Base-by-base conservation (phyloP, 495 filamentous ascomycete species). In the Podospora didyma region DNA sequence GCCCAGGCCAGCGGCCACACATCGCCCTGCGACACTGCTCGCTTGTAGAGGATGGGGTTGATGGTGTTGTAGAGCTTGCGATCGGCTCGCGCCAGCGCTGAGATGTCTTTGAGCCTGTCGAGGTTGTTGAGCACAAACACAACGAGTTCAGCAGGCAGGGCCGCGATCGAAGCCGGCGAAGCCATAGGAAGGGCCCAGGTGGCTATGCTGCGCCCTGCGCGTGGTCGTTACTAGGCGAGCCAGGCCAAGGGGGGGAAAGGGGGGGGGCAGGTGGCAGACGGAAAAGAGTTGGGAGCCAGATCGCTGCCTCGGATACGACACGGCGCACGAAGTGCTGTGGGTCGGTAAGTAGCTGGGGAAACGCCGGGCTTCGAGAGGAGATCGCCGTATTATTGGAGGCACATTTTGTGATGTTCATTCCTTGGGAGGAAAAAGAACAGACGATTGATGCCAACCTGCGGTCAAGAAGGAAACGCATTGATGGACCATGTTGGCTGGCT, bases 1-100 rank as follows among this genome's bases (percentile, higher is more conserved):
- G 61, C 69, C 69, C 69, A 71, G 5, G 57, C 59, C 16, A 71
- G 49, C 1, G 67, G 57, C 28, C 61, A 62, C n/a, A 51, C 31
- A 54, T 63, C 55, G 9, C 57, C 19, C 14, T 45, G 26, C 9
- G 46, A 35, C 3, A 60, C 63, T 7, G 64, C 60, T 21, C 59
- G 60, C 46, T 49, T 54, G 65, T 71, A 71, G 21, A 71, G 61
- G 17, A 51, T 37, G 0, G 57, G 54, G 51, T 68, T 66, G 12
- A 51, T 58, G 10, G 52, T 53, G 53, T 35, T 56, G 56, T 69
- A 60, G 4, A 65, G 37, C 20, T 35, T 51, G 23, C 44, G 62
- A 56, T 35, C 50, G 51, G 53, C 54, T 26, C 44, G 54, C 6
- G 67, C 69, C 21, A 71, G 54, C 3, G 69, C 45, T 3, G 67